Evolutionary conservation across 2,329 filamentous ascomycete species (phyloP), one percentile per base, ranked within the genome.

Genomic region (Plenodomus lindquistii): DNA sequence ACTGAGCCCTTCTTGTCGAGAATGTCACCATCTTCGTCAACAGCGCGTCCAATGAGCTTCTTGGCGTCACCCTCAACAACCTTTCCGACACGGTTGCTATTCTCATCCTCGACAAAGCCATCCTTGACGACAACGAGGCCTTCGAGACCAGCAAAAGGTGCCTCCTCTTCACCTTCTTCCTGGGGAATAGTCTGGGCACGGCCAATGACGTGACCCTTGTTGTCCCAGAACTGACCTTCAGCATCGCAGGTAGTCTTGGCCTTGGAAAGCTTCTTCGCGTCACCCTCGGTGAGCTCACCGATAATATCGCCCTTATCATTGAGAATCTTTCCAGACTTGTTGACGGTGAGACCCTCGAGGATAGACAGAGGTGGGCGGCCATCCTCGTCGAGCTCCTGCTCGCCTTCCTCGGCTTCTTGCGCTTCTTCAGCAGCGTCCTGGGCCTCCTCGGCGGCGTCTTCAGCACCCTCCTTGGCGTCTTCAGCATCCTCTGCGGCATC

Each of bases 1-100:
- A 79, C 76, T 42, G 75, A 76, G 53, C 78, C 78, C 66, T 79
- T 78, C 74, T 80, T 80, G 64, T 80, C 77, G 39, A 80, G 67
- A 54, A 81, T 79, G 46, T 80, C 78, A 46, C 78, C 78, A 48
- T 81, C 78, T 52, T 80, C 77, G 40, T 80, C 77, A 16, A 80
- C 78, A 29, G 71, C 60, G 50, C 77, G 77, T 37, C 77, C 78
- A 47, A 79, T 67, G 16, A 80, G 73, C 69, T 79, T 79, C 73
- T 78, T 78, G 5, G 76, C 62, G 46, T 80, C 77, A 24, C 78
- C 78, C 50, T 80, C 78, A 37, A 74, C 73, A 40, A 80, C 73
- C 46, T 74, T 61, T 39, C 77, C 78, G 44, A 79, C 77, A 21
- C 70, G 74, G 68, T 79, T 78, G 57, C 74, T 77, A 54, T 79